Base-by-base conservation (phyloP, 2,329 filamentous ascomycete genomes). In the Camillea tinctor region DNA sequence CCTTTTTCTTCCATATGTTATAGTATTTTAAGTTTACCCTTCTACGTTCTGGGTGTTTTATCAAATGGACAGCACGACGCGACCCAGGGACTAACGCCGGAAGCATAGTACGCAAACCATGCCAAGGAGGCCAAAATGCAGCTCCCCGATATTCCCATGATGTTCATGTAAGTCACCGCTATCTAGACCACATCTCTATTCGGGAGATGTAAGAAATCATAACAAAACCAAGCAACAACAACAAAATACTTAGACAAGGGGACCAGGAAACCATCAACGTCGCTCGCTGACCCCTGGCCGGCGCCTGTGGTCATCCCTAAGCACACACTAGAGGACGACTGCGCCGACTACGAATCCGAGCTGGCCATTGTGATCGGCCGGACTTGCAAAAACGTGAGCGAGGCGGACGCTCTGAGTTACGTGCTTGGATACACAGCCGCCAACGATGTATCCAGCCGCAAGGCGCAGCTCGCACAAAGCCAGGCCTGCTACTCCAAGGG, bases 401-500 rank as follows among this genome's bases (percentile, higher is more conserved):
- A 86, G 64, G 77, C 75, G 0, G 79, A 87, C 24, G 84, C 85
- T 4, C 69, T 85, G 55, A 78, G 82, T 63, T 86, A 88, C 66
- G 79, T 89, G 4, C 80, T 89, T 1, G 86, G 87, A 24, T 89
- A 89, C 70, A 86, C 84, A 0, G 80, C 81, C 21, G 80, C 81
- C 67, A 89, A 89, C 73, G 86, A 89, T 68, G 81, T 89, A 6
- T 87, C 84, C 1, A 84, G 81, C 61, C 81, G 85, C 3, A 80
- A 82, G 55, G 78, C 77, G 56, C 85, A 88, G 74, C 77, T 81
- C 65, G 75, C 77, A 21, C 79, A 82, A 69, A 77, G 75, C 54
- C 84, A 86, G 69, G 84, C 82, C 78, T 83, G 79, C 60, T 87
- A 81, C 69, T 85, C 82, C 22, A 86, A 87, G 72, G 82, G 84